A percentile compares a stretch with the other conserved stretches of the same genome.
Evolutionary conservation across 176 grass and related monocot genomes (phyloP).

Genomic region (Musa troglodytarum): DNA sequence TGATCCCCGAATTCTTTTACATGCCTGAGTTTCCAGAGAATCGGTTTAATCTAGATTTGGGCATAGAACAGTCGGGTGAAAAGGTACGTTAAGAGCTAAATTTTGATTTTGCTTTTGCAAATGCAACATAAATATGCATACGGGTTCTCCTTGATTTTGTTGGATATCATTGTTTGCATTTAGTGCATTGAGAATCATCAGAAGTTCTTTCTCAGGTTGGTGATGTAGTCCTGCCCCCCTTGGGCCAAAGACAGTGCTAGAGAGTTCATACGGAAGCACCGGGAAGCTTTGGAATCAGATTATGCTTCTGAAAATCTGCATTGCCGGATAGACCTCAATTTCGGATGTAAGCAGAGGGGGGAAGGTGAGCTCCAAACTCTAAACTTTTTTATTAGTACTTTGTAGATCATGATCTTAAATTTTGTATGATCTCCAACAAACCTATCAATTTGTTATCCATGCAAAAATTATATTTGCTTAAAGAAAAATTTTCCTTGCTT

Average conservation of each 20-base stretch:
- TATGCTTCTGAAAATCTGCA: slow-evolving; percentile 98
- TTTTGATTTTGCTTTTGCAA: not conserved
- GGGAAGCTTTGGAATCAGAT: slow-evolving; percentile 92
- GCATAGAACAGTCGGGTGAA: slow-evolving; percentile 97
- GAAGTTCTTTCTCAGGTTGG: slow-evolving; percentile 45
- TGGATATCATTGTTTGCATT: not conserved
- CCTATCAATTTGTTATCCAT: too few relatives aligned
- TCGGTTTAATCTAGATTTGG: slow-evolving; percentile 70
- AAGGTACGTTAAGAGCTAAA: slow-evolving; percentile 28
- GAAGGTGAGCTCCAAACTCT: slow-evolving; percentile 40
- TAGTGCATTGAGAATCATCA: not conserved
- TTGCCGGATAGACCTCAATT: slow-evolving; percentile 96
- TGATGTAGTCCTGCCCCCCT: slow-evolving; percentile 76
- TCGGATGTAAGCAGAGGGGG: slow-evolving; percentile 88
- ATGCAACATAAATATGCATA: slow-evolving; percentile 2
- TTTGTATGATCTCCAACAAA: too few relatives aligned
- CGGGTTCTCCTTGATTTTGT: not conserved
- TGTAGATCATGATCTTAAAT: too few relatives aligned
- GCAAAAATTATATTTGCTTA: too few relatives aligned
- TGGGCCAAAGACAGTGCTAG: slow-evolving; percentile 88
- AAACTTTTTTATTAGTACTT: not conserved
- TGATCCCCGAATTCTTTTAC: slow-evolving; percentile 98
- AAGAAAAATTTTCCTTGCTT: too few relatives aligned
- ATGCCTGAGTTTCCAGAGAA: slow-evolving; percentile 99
- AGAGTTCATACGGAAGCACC: slow-evolving; percentile 91